Conservation (phyloP, 2,329 filamentous ascomycete species). For the Colletotrichum viniferum region DNA sequence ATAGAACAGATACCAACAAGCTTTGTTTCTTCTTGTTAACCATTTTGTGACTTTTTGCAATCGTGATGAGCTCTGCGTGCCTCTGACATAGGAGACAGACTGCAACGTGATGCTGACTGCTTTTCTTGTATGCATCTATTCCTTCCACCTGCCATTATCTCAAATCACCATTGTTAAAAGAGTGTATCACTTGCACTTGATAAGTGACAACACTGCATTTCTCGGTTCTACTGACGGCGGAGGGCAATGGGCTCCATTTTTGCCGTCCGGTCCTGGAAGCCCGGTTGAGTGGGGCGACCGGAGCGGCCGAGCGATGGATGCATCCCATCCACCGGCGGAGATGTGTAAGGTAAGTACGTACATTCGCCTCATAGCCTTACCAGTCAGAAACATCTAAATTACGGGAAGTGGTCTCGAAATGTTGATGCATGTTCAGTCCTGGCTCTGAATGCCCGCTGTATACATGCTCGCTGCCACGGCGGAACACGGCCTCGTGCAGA, state of each 20-base stretch:
- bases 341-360: rapidly evolving
- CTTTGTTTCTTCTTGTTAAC: not conserved
- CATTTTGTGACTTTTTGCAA: not conserved
- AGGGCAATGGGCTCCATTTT: not conserved
- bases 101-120: not conserved
- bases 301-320: not conserved
- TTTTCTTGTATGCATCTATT: not conserved
- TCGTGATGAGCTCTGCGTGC: not conserved
- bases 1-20: not conserved
- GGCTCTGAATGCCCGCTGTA: not conserved
- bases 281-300: not conserved
- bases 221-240: not conserved
- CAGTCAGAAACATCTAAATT: no score
- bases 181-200: not conserved
- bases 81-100: not conserved
- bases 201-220: rapidly evolving
- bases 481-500: not conserved
- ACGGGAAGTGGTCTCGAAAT: not conserved
- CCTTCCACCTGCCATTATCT: not conserved
- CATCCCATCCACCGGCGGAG: not conserved
- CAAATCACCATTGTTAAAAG: not conserved
- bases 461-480: not conserved
- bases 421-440: rapidly evolving
- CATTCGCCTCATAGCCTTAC: not conserved
- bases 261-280: not conserved